Evolutionary conservation across 108 stramenopile species (phyloP).

Genomic region (Skeletonema marinoi): DNA sequence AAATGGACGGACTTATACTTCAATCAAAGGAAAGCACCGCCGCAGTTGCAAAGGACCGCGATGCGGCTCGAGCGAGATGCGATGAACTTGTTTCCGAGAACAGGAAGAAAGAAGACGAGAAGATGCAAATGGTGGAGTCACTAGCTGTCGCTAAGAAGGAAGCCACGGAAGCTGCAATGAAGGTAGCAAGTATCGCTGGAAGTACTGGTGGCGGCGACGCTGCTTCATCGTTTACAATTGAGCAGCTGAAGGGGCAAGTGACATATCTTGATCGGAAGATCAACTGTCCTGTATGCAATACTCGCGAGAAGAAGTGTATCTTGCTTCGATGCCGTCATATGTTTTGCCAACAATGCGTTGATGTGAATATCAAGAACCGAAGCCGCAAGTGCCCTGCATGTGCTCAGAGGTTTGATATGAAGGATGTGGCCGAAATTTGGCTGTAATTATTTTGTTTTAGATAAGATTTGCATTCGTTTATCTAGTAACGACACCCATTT

Average conservation of each 20-base stretch:
- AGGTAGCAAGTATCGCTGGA: constrained; percentile 23
- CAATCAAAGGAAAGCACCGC: constrained; percentile 56
- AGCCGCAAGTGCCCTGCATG: constrained; percentile 91
- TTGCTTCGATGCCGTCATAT: constrained; percentile 93
- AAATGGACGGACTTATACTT: constrained; percentile 35
- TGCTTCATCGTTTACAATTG: constrained; percentile 67
- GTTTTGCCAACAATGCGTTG: constrained; percentile 93
- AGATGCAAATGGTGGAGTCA: constrained; percentile 67
- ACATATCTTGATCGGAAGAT: constrained; percentile 70
- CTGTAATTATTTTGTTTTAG: neutral
- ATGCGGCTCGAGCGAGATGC: constrained; percentile 56
- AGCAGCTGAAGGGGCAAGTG: constrained; percentile 75
- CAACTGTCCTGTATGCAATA: constrained; percentile 88
- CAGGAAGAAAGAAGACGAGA: constrained; percentile 62
- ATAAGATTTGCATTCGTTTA: neutral
- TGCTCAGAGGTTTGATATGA: constrained; percentile 78
- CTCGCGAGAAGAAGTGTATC: constrained; percentile 88
- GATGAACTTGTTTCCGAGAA: constrained; percentile 76
- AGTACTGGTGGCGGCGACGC: constrained; percentile 34
- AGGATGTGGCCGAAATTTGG: constrained; percentile 88
- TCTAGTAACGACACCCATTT: neutral
- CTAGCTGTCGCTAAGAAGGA: constrained; percentile 75
- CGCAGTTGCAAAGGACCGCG: constrained; percentile 51
- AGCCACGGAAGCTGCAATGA: constrained; percentile 59
- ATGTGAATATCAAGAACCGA: constrained; percentile 85